Percentiles rank a stretch among this genome's conserved stretches.
Evolutionary conservation across 225 moss, liverwort and hornwort species (phyloP).

Genomic region (Ulota crispa): DNA sequence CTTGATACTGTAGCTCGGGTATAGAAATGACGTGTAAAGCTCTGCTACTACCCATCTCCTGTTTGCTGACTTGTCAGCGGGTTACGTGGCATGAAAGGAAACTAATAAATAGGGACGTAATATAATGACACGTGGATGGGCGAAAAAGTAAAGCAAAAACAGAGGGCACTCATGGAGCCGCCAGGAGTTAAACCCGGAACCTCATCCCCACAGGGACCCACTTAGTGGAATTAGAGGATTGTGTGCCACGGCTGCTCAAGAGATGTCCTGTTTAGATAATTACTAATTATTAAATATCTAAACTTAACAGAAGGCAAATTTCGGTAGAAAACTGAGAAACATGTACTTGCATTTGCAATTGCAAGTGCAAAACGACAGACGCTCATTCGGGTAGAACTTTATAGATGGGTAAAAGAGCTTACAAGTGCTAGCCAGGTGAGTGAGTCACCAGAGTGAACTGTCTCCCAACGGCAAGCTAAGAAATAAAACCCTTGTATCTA

Average conservation of each 20-base stretch:
- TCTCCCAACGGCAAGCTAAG: constrained; percentile 1
- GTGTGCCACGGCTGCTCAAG: too few species aligned
- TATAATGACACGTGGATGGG: too few species aligned
- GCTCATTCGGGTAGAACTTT: constrained; percentile 10
- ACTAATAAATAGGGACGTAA: background rate
- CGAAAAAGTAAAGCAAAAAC: too few species aligned
- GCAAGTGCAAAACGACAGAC: background rate
- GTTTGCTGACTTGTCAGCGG: background rate
- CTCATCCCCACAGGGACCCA: too few species aligned
- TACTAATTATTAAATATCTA: too few species aligned
- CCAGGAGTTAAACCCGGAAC: too few species aligned
- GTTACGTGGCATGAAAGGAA: background rate
- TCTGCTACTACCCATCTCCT: background rate
- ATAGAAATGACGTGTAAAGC: background rate
- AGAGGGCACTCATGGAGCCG: too few species aligned
- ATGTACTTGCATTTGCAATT: background rate
- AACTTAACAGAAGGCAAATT: too few species aligned
- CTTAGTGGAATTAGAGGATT: too few species aligned
- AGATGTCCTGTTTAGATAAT: too few species aligned
- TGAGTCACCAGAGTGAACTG: constrained; percentile 14
- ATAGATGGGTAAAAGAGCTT: constrained; percentile 18
- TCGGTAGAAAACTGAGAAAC: background rate
- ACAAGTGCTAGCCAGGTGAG: constrained; percentile 24
- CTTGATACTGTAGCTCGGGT: too few species aligned
- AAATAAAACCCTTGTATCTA: background rate